Evolutionary conservation across 306 rosid genomes (phyloP).

Genomic region (Citrullus colocynthis): DNA sequence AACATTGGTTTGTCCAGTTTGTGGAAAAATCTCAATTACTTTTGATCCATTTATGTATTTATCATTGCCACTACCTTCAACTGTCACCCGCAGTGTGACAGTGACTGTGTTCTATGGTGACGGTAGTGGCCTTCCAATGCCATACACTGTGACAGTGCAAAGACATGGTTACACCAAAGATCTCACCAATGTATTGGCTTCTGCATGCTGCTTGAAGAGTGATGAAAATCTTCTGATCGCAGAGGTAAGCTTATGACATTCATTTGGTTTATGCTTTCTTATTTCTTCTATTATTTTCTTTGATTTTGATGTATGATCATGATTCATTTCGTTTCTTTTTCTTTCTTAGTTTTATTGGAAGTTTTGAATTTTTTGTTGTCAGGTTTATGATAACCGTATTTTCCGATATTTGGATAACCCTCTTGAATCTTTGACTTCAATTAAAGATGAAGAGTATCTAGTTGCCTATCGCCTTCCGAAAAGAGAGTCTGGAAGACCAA

Average conservation of each 20-base stretch:
- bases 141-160: constrained; percentile 52
- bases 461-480: constrained; percentile 73
- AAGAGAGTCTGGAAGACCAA: constrained; percentile 36
- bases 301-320: background rate
- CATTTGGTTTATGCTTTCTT: background rate
- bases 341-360: constrained; percentile 6
- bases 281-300: background rate
- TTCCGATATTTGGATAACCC: constrained; percentile 66
- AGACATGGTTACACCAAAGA: constrained; percentile 68
- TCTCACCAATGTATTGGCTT: constrained; percentile 50
- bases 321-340: background rate
- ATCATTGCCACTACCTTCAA: constrained; percentile 91
- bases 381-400: constrained; percentile 69
- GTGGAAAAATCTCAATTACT: constrained; percentile 87
- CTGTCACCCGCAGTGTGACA: constrained; percentile 64
- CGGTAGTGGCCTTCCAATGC: constrained; percentile 89
- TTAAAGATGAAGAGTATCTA: constrained; percentile 83
- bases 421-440: constrained; percentile 46
- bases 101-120: constrained; percentile 75
- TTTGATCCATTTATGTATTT: constrained; percentile 98
- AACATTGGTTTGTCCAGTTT: constrained; percentile 85
- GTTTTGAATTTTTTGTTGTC: constrained; percentile 8
- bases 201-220: constrained; percentile 76
- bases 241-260: constrained; percentile 37
- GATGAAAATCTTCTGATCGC: constrained; percentile 92